Conservation (phyloP, 805 yeast species). For the Sungouiella blattae region DNA sequence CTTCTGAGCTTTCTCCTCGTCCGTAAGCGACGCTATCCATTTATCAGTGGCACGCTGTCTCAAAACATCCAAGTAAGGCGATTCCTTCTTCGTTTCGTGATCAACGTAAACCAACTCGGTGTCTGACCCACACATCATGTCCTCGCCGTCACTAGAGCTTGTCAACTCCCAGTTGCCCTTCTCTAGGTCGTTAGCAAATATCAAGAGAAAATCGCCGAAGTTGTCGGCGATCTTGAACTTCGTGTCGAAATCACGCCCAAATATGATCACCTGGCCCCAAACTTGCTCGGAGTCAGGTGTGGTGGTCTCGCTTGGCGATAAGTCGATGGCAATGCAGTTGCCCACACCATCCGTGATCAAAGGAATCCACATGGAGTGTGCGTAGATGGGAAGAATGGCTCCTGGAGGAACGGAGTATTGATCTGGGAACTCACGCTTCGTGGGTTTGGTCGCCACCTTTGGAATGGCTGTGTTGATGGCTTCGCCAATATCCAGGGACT, state of each 20-base stretch:
- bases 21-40: conserved; percentile 28
- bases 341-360: conserved; percentile 84
- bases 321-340: conserved; percentile 86
- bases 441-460: neutral
- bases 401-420: conserved; percentile 74
- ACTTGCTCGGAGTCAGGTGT: conserved; percentile 15
- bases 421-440: conserved; percentile 31
- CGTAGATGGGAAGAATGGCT: conserved; percentile 68
- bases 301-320: conserved; percentile 39
- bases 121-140: conserved; percentile 54
- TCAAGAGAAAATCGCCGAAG: conserved; percentile 84
- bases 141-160: conserved; percentile 35
- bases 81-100: conserved; percentile 43
- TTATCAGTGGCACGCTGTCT: conserved; percentile 28
- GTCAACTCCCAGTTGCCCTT: conserved; percentile 74
- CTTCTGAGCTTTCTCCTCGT: conserved; percentile 8
- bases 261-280: conserved; percentile 88
- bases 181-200: conserved; percentile 84
- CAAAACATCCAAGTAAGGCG: conserved; percentile 39
- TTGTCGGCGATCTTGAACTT: conserved; percentile 82
- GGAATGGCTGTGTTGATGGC: neutral
- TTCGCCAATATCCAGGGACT: neutral
- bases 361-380: conserved; percentile 93
- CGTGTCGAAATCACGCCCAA: conserved; percentile 37
- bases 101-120: conserved; percentile 74